phyloP scores from a whole-genome alignment of 75 land plant species.

The Cupressus sempervirens region DNA sequence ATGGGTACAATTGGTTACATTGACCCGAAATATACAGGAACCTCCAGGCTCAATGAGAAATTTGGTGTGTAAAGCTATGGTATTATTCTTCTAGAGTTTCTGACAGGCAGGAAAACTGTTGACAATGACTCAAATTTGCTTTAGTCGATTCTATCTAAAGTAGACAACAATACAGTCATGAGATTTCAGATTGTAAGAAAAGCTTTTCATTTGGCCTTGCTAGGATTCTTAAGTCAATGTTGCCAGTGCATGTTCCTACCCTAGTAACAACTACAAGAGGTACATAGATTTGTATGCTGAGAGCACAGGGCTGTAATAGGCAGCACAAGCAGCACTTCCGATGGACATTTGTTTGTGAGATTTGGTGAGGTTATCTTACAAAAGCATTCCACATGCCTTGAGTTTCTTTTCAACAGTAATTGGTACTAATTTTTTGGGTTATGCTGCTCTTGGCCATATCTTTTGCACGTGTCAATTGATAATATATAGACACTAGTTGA shows the following conservation, averaged over 20 bases:
- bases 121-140: slow-evolving; percentile 88
- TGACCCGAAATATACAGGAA: slow-evolving; percentile 96
- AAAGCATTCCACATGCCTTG: too few relatives aligned
- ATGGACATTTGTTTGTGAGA: slow-evolving; percentile 74
- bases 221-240: slow-evolving; percentile 58
- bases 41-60: slow-evolving; percentile 88
- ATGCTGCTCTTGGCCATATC: too few relatives aligned
- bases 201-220: slow-evolving; percentile 82
- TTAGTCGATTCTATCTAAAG: slow-evolving; percentile 75
- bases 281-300: too few relatives aligned
- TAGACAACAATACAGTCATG: slow-evolving; percentile 70
- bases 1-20: too few relatives aligned
- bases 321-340: slow-evolving; percentile 65
- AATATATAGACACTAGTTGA: too few relatives aligned
- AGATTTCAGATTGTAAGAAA: slow-evolving; percentile 72
- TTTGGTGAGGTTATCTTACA: slow-evolving; percentile 89
- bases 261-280: slow-evolving; percentile 16
- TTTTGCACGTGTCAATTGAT: too few relatives aligned
- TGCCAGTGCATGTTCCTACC: slow-evolving; percentile 19
- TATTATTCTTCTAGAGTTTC: slow-evolving; percentile 86
- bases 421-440: too few relatives aligned
- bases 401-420: too few relatives aligned
- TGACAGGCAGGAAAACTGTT: slow-evolving; percentile 91
- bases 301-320: slow-evolving; percentile 54
- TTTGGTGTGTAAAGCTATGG: slow-evolving; percentile 98